These are phyloP conservation scores for Pythium aquatile DNA, from an alignment of 352 stramenopile genomes.

Conservation along the genomic window DNA sequence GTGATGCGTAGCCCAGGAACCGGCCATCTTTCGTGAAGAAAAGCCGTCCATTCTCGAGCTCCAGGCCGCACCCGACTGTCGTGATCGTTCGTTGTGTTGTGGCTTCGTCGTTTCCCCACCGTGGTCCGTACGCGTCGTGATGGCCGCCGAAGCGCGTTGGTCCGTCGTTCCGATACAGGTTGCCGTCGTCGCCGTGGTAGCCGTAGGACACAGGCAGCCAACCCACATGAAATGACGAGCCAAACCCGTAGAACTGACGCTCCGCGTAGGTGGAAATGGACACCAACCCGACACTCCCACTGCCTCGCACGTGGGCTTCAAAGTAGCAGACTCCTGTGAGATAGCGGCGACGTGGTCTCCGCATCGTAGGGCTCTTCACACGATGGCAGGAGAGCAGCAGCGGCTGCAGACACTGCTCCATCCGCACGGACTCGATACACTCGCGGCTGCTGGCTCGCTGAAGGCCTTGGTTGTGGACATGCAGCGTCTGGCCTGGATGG, in stretches of 20 bases:
- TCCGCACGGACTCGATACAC: conserved; percentile 37
- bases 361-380: background rate
- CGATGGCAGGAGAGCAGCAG: conserved; percentile 14
- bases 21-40: conserved; percentile 36
- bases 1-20: conserved; percentile 20
- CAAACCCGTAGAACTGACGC: conserved; percentile 29
- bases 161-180: conserved; percentile 29
- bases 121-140: conserved; percentile 11
- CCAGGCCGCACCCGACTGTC: conserved; percentile 29
- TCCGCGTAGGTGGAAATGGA: conserved; percentile 12
- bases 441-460: conserved; percentile 24
- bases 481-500: conserved; percentile 22
- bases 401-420: conserved; percentile 6
- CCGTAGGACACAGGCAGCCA: conserved; percentile 36
- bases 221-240: conserved; percentile 31
- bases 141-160: conserved; percentile 1
- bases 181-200: conserved; percentile 33
- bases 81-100: background rate
- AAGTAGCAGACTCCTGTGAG: conserved; percentile 27
- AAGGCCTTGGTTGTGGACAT: conserved; percentile 37
- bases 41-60: conserved; percentile 13
- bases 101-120: conserved; percentile 1
- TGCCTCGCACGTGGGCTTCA: conserved; percentile 25
- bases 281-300: conserved; percentile 31
- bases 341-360: background rate